phyloP scores from a whole-genome alignment of 1,284 basidiomycete genomes.

The Lignosus rhinocerotis region DNA sequence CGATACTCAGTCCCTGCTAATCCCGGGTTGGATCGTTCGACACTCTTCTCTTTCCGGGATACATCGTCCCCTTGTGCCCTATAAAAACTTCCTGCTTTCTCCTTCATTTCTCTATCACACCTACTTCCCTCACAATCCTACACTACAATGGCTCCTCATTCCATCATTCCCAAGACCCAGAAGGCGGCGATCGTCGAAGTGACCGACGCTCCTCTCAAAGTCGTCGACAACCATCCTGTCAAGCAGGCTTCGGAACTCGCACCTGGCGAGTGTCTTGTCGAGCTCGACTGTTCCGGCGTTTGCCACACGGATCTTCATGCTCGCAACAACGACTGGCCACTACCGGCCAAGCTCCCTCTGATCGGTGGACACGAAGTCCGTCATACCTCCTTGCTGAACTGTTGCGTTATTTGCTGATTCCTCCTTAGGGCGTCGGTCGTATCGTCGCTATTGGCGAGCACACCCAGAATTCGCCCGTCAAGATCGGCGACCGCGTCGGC shows the following conservation, averaged over 20 bases:
- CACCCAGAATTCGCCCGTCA: slow-evolving; percentile 60
- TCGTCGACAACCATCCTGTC: slow-evolving; percentile 58
- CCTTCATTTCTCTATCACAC: slow-evolving; percentile 6
- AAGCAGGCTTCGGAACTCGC: slow-evolving; percentile 64
- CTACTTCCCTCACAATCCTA: not conserved
- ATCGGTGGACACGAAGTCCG: slow-evolving; percentile 79
- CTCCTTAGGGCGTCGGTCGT: slow-evolving; percentile 57
- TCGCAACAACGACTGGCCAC: slow-evolving; percentile 71
- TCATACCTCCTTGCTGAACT: not conserved
- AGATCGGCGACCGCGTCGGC: slow-evolving; percentile 81
- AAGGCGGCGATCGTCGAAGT: slow-evolving; percentile 60
- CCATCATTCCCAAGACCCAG: slow-evolving; percentile 60
- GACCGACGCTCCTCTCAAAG: slow-evolving; percentile 44
- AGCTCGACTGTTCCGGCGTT: slow-evolving; percentile 72
- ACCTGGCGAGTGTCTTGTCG: slow-evolving; percentile 82
- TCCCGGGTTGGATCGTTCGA: not conserved
- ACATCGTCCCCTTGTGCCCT: not conserved
- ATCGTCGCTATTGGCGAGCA: slow-evolving; percentile 79
- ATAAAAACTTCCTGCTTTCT: slow-evolving; percentile 4
- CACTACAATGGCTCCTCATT: slow-evolving; percentile 25
- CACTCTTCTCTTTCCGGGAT: not conserved
- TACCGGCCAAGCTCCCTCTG: slow-evolving; percentile 66
- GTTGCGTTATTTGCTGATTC: not conserved
- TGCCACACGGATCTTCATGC: slow-evolving; percentile 87
- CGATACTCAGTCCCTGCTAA: not conserved